Base-by-base conservation (phyloP, 495 filamentous ascomycete species). In the Elasticomyces elasticus region DNA sequence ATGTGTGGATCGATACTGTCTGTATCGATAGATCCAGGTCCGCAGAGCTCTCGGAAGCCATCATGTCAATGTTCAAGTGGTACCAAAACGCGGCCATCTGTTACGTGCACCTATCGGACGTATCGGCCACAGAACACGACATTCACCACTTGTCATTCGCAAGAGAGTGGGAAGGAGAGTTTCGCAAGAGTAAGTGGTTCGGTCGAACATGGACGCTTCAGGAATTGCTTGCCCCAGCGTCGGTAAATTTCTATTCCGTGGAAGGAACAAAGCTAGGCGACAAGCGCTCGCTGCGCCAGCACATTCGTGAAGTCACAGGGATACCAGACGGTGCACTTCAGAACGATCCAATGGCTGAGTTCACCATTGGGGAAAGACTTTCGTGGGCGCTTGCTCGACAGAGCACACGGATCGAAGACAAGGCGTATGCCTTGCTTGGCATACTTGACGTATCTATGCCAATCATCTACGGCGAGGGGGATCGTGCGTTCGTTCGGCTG, bases 1-100 rank as follows among this genome's bases (percentile, higher is more conserved):
- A 53, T 26, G 31, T 54, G 35, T 61, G 59, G 59, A 40, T 61
- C 25, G 59, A 61, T 37, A 61, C 59, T 4, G 58, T 54, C 54
- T 61, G 59, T 33, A 61, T 61, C 37, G 45, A 61, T 27, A 53
- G 54, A 45, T 35, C 27, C 9, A 61, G 27, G 26, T 33, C 22
- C 40, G 30, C 49, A 2, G 59, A 61, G 40, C 40, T 61, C 24
- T 24, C 22, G 12, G 49, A 56, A 23, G 58, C 58, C 13, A 57
- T 61, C 33, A 61, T 51, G 23, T 57, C 46, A 13, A 61, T 61
- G 58, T 57, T 59, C 26, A 17, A 24, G 15, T 61, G 58, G 58
- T 61, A 61, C 28, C 37, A 31, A 15, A 26, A 49, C 26, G 54
- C 58, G 17, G 11, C 3, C 1, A 38, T 26, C 28, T 61, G 59